phyloP scores from a whole-genome alignment of 2,329 filamentous ascomycete species.

The Acarospora socialis region DNA sequence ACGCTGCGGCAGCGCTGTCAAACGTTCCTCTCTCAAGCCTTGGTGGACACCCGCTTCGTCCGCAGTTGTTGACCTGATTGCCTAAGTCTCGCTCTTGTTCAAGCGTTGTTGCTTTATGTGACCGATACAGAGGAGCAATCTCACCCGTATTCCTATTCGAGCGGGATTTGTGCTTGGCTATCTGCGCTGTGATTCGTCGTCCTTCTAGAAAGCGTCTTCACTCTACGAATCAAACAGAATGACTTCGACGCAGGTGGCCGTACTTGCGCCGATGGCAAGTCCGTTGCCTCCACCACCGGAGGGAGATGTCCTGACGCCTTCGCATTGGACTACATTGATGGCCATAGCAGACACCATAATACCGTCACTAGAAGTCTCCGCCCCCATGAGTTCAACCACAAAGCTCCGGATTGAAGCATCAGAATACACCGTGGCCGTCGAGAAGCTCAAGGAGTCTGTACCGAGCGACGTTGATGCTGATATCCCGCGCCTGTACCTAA shows the following conservation, averaged over 20 bases:
- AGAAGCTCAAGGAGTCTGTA: slow-evolving; percentile 16
- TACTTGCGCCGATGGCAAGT: slow-evolving; percentile 21
- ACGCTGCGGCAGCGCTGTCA: no score
- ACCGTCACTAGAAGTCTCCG: slow-evolving; percentile 34
- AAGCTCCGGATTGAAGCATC: slow-evolving; percentile 27
- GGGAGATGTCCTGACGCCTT: slow-evolving; percentile 34
- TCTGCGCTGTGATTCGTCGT: no score
- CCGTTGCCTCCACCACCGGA: slow-evolving; percentile 34
- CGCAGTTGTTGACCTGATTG: no score
- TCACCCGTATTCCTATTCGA: no score
- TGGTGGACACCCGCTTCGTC: no score
- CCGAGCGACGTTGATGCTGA: slow-evolving; percentile 11
- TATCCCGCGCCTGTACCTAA: slow-evolving; percentile 31
- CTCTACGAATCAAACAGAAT: no score
- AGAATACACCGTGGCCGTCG: slow-evolving; percentile 28
- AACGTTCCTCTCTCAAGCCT: no score
- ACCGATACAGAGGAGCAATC: no score
- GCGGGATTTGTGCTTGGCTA: no score
- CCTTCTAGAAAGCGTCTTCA: no score
- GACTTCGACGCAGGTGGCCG: slow-evolving; percentile 2
- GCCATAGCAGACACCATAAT: slow-evolving; percentile 44
- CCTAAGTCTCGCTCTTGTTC: no score
- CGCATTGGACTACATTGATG: slow-evolving; percentile 45
- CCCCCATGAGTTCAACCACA: slow-evolving; percentile 20
- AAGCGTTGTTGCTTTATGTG: no score